Evolutionary conservation across 2,329 filamentous ascomycete species (phyloP).

Genomic region (Didymella arachidicola): DNA sequence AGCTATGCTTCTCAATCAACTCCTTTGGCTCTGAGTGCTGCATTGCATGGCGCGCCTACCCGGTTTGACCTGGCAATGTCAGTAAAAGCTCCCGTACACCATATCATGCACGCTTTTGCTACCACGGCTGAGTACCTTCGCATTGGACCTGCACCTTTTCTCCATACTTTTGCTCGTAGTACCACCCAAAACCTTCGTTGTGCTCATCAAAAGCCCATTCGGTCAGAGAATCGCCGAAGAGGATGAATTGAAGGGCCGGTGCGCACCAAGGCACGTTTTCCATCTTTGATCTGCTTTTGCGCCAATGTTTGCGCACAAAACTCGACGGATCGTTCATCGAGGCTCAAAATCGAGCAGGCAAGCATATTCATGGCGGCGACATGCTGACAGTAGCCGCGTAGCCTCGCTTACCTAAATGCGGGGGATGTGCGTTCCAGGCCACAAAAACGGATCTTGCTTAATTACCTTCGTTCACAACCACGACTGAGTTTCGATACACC

Average conservation of each 20-base stretch:
- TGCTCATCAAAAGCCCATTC: constrained; percentile 42
- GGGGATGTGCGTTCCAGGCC: too few species aligned
- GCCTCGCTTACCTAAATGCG: neutral
- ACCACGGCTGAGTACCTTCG: constrained; percentile 33
- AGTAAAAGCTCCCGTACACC: neutral
- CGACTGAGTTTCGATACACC: neutral
- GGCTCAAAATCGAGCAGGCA: too few species aligned
- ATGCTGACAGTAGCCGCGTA: too few species aligned
- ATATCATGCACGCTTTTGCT: neutral
- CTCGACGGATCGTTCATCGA: neutral
- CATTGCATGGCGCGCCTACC: constrained; percentile 19
- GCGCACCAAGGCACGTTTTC: neutral
- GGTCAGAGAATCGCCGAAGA: constrained; percentile 49
- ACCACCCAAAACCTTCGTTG: constrained; percentile 42
- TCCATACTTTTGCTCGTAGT: constrained; percentile 36
- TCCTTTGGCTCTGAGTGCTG: too few species aligned
- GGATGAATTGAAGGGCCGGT: constrained; percentile 37
- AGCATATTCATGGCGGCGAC: neutral
- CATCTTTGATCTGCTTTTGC: neutral
- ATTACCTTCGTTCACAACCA: neutral
- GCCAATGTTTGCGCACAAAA: neutral
- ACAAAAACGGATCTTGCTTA: neutral
- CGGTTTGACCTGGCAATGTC: constrained; percentile 31
- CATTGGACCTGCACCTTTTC: constrained; percentile 40
- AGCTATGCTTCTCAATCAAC: constrained; percentile 26